These are phyloP conservation scores for Diutina ranongensis DNA, from an alignment of 1,139 yeast species.

Conservation along the genomic window DNA sequence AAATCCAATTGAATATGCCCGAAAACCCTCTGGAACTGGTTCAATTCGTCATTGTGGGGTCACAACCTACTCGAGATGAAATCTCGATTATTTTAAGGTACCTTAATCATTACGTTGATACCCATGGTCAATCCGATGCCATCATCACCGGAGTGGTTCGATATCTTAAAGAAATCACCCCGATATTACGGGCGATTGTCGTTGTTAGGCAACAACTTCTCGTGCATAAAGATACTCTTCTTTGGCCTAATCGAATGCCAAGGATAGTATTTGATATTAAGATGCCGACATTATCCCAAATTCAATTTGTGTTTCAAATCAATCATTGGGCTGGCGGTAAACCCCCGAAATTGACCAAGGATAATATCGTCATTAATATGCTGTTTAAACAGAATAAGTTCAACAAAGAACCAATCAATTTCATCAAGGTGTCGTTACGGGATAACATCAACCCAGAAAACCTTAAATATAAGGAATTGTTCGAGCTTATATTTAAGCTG, in stretches of 20 bases:
- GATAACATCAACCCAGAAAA: conserved; percentile 29
- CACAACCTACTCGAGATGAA: background rate
- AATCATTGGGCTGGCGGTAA: conserved; percentile 12
- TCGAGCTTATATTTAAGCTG: conserved; percentile 28
- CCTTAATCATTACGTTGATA: conserved; percentile 4
- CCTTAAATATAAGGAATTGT: conserved; percentile 27
- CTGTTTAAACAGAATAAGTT: conserved; percentile 26
- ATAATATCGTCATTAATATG: conserved; percentile 22
- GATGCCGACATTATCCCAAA: conserved; percentile 20
- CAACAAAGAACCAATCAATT: conserved; percentile 14
- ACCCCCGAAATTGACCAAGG: conserved; percentile 21
- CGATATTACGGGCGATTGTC: conserved; percentile 18
- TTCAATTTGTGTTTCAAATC: conserved; percentile 24
- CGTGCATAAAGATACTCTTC: conserved; percentile 10
- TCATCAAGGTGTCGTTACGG: conserved; percentile 22
- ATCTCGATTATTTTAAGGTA: background rate
- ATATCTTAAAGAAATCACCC: conserved; percentile 22
- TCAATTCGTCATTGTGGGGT: background rate
- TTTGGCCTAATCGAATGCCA: conserved; percentile 10
- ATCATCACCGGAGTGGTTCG: conserved; percentile 22
- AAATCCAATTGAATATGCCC: background rate
- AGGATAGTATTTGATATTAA: conserved; percentile 20
- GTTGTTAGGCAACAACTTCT: conserved; percentile 12
- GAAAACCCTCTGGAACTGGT: background rate
- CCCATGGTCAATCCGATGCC: conserved; percentile 6